These are phyloP conservation scores for Pseudogymnoascus sp. DNA, from an alignment of 2,329 filamentous ascomycete genomes.

Conservation along the genomic window DNA sequence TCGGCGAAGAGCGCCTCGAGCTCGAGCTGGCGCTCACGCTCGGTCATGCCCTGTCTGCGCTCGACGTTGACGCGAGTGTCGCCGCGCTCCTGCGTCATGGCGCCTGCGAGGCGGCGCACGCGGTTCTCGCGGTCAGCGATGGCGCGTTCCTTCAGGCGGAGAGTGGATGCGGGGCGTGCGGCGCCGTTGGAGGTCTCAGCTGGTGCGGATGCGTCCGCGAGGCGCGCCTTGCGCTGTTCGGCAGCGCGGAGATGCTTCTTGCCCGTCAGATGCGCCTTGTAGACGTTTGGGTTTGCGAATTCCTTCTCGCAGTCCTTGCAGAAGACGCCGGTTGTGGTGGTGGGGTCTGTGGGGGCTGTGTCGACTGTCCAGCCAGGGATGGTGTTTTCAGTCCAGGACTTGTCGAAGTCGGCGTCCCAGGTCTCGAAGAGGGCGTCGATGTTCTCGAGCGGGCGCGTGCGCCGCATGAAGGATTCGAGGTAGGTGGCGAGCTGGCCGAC, in stretches of 20 bases:
- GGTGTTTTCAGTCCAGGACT: constrained; percentile 71
- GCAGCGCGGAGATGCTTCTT: constrained; percentile 90
- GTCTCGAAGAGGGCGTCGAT: constrained; percentile 65
- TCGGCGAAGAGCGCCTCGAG: constrained; percentile 75
- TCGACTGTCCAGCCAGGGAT: constrained; percentile 71
- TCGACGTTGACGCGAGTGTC: constrained; percentile 94
- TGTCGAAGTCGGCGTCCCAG: constrained; percentile 79
- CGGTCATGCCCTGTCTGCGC: constrained; percentile 94
- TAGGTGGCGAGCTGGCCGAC: constrained; percentile 73
- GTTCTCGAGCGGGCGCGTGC: constrained; percentile 79
- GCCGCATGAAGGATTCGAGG: constrained; percentile 78
- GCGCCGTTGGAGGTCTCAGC: constrained; percentile 20
- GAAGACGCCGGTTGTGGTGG: constrained; percentile 63
- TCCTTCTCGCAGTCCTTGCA: constrained; percentile 89
- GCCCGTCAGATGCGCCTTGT: constrained; percentile 77
- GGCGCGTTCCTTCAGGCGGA: constrained; percentile 72
- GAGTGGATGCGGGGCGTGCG: constrained; percentile 25
- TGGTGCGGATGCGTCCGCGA: constrained; percentile 30
- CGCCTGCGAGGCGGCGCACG: constrained; percentile 67
- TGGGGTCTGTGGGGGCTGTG: constrained; percentile 17
- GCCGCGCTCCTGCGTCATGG: constrained; percentile 78
- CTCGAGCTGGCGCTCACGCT: constrained; percentile 89
- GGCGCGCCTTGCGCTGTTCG: constrained; percentile 49
- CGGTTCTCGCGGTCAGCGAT: constrained; percentile 84
- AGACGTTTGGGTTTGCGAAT: constrained; percentile 92